Evolutionary conservation across 73 alveolate genomes (phyloP), one percentile per base, ranked within the genome.

Genomic region (Uronychia binucleata): DNA sequence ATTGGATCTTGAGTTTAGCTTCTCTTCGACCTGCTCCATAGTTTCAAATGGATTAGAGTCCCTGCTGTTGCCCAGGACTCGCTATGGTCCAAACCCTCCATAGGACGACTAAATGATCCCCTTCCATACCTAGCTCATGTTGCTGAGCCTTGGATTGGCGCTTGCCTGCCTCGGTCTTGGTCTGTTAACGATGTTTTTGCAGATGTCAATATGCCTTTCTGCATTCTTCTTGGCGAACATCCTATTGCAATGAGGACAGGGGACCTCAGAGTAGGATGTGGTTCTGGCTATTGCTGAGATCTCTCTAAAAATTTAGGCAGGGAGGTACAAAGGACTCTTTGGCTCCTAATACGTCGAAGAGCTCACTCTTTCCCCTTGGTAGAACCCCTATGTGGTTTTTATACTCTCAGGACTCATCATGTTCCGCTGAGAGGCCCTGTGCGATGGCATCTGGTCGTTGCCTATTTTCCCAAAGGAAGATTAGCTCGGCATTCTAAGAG

Each of bases 241-340:
- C 58, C 86, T 80, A 26, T 26, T 30, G 29, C 86, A 80, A 58
- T 80, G 86, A n/a, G 86, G 86, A 58, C 86, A 80, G 14, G 28
- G 58, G 1, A 46, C 75, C 19, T n/a, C 5, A 28, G 86, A 11
- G 75, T 35, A 80, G 28, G 28, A 26, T 1, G 13, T 13, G 28
- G 78, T 1, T 67, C 85, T 78, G 31, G 33, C 31, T 78, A 19
- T 1, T 19, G 11, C 85, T 29, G 74, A n/a, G n/a, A n/a, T n/a
- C n/a, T n/a, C n/a, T n/a, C n/a, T n/a, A n/a, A n/a, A n/a, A n/a
- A n/a, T n/a, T n/a, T n/a, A n/a, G n/a, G n/a, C n/a, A n/a, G n/a
- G n/a, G n/a, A n/a, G n/a, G n/a, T n/a, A n/a, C n/a, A n/a, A n/a
- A n/a, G n/a, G n/a, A n/a, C n/a, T n/a, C n/a, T n/a, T n/a, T n/a